phyloP scores from a whole-genome alignment of 768 basidiomycete species.

The Austroboletus eburneus region DNA sequence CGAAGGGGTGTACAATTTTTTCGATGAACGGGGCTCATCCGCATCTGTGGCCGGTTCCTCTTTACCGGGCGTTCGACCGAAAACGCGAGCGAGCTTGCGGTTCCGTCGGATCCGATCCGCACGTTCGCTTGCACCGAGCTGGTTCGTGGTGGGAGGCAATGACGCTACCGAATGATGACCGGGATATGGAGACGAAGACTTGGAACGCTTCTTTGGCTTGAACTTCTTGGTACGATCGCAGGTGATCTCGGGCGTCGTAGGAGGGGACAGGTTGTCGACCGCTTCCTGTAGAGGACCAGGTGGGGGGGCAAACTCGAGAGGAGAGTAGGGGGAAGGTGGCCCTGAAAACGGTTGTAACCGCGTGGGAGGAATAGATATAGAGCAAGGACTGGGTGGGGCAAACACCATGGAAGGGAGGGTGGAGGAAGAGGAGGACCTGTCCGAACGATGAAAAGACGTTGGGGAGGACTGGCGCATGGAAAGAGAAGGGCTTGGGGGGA shows the following conservation, averaged over 20 bases:
- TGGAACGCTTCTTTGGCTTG: conserved; percentile 23
- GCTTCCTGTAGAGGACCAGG: conserved; percentile 4
- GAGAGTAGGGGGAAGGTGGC: conserved; percentile 29
- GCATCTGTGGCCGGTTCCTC: conserved; percentile 29
- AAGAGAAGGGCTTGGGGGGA: conserved; percentile 24
- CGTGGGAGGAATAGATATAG: conserved; percentile 6
- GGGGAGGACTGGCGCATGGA: conserved; percentile 10
- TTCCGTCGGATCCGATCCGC: conserved; percentile 68
- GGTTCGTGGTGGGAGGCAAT: conserved; percentile 64
- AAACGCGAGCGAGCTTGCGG: conserved; percentile 77
- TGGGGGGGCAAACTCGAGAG: conserved; percentile 28
- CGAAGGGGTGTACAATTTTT: conserved; percentile 22
- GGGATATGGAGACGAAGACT: conserved; percentile 27
- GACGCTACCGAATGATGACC: conserved; percentile 9
- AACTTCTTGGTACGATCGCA: conserved; percentile 33
- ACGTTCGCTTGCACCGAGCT: conserved; percentile 59
- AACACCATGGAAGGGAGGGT: conserved; percentile 29
- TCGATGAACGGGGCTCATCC: conserved; percentile 24
- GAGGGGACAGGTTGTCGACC: conserved; percentile 39
- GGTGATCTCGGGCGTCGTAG: conserved; percentile 44
- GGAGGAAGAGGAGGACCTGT: conserved; percentile 12
- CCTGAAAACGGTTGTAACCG: conserved; percentile 17
- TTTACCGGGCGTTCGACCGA: conserved; percentile 61
- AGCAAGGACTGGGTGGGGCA: conserved; percentile 25
- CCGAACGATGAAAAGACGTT: neutral